A percentile compares a stretch with the other conserved stretches of the same genome.
These are phyloP conservation scores for Epichloe hybrida DNA, from an alignment of 2,329 filamentous ascomycete genomes.

Conservation along the genomic window DNA sequence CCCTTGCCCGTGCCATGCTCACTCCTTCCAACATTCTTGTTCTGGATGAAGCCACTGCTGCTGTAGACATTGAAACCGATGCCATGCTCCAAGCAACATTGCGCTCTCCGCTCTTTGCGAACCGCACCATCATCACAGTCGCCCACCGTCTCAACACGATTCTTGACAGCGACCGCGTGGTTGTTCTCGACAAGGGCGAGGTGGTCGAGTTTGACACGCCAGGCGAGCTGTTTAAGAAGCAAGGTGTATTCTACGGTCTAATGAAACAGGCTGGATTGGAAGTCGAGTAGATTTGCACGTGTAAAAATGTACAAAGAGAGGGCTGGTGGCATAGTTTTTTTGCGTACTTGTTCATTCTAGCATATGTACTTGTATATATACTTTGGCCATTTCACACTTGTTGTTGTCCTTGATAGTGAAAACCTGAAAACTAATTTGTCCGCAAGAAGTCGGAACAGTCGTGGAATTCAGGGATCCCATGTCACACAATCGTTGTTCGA, in stretches of 20 bases:
- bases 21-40: conserved; percentile 96
- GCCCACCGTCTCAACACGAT: conserved; percentile 98
- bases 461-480: no score
- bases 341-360: not conserved
- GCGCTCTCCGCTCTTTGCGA: conserved; percentile 57
- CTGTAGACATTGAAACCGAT: conserved; percentile 55
- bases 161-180: conserved; percentile 73
- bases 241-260: conserved; percentile 73
- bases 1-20: conserved; percentile 81
- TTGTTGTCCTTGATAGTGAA: no score
- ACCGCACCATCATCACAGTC: conserved; percentile 95
- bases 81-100: conserved; percentile 52
- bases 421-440: no score
- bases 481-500: no score
- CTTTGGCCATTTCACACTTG: no score
- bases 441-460: no score
- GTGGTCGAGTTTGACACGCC: conserved; percentile 92
- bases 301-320: not conserved
- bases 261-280: conserved; percentile 80
- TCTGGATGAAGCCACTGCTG: conserved; percentile 88
- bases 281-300: conserved; percentile 20
- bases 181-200: conserved; percentile 81
- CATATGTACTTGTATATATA: no score
- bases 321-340: not conserved
- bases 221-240: conserved; percentile 56